Evolutionary conservation across 2,329 filamentous ascomycete species (phyloP).

Genomic region (Elsinoe fawcettii): DNA sequence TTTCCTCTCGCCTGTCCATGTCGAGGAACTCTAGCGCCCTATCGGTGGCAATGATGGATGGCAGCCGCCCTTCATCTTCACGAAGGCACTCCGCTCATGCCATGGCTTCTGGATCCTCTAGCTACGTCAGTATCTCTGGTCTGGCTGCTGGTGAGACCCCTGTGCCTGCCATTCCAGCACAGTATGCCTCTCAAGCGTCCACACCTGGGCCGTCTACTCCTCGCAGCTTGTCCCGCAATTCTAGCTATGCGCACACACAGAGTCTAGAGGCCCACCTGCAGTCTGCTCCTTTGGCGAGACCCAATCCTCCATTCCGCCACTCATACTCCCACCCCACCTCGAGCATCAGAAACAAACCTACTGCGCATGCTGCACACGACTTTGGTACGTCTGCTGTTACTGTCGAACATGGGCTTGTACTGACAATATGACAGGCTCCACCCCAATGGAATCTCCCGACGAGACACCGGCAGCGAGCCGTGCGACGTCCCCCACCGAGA

Average conservation of each 20-base stretch:
- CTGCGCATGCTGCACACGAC: background rate
- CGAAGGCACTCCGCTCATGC: background rate
- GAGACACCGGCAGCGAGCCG: slow-evolving; percentile 1
- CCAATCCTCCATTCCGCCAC: slow-evolving; percentile 1
- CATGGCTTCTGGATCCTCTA: slow-evolving; percentile 10
- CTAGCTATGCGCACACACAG: slow-evolving; percentile 3
- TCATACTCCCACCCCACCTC: background rate
- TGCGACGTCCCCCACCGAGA: background rate
- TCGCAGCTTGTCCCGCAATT: slow-evolving; percentile 1
- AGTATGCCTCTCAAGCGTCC: slow-evolving; percentile 8
- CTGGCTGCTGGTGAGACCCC: background rate
- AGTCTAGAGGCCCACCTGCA: slow-evolving; percentile 11
- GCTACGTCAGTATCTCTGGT: slow-evolving; percentile 10
- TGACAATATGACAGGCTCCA: background rate
- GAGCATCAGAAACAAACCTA: background rate
- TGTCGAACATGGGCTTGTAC: background rate
- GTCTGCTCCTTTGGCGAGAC: background rate
- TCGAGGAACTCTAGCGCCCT: slow-evolving; percentile 11
- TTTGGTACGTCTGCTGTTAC: background rate
- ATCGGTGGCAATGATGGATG: background rate
- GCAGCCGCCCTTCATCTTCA: background rate
- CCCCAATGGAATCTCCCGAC: slow-evolving; percentile 2
- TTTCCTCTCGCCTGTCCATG: slow-evolving; percentile 4
- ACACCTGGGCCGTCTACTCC: slow-evolving; percentile 8
- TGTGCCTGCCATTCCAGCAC: slow-evolving; percentile 8